A percentile compares a stretch with the other conserved stretches of the same genome.
Evolutionary conservation across 176 grass and related monocot species (phyloP).

Genomic region (Avena atlantica): DNA sequence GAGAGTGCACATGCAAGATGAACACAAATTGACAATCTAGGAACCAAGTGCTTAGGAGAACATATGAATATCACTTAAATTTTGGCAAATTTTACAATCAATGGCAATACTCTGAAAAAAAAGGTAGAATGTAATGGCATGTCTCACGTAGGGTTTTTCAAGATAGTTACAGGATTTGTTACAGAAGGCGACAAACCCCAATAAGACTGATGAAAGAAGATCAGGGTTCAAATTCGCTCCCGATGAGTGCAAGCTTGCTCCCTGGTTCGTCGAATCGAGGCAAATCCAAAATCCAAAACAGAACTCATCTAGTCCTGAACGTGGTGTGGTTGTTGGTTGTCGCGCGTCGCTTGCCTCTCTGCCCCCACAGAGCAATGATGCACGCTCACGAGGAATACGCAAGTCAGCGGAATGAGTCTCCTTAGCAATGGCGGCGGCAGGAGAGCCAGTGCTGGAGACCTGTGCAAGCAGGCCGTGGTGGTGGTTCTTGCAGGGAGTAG

Average conservation of each 20-base stretch:
- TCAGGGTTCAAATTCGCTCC: neutral
- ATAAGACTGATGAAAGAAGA: neutral
- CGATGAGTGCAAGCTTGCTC: neutral
- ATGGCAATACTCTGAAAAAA: neutral
- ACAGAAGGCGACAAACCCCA: neutral
- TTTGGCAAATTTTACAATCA: constrained; percentile 3
- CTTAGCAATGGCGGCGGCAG: neutral
- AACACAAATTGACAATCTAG: constrained; percentile 23
- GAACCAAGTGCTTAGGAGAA: constrained; percentile 26
- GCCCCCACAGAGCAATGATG: neutral
- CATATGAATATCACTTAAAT: constrained; percentile 23
- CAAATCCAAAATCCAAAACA: neutral
- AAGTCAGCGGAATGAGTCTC: neutral
- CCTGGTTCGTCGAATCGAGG: neutral
- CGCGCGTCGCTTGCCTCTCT: neutral
- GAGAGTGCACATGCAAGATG: neutral
- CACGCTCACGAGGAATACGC: neutral
- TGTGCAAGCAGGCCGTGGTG: neutral
- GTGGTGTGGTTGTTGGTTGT: neutral
- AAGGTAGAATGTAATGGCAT: neutral
- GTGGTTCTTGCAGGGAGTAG: neutral
- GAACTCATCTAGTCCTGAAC: neutral
- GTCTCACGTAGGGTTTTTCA: neutral
- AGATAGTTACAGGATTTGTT: neutral
- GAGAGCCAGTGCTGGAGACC: neutral